Percentiles rank a stretch among this genome's conserved stretches.
These are phyloP conservation scores for Lagerstroemia speciosa DNA, from an alignment of 345 rosid species.

Conservation along the genomic window DNA sequence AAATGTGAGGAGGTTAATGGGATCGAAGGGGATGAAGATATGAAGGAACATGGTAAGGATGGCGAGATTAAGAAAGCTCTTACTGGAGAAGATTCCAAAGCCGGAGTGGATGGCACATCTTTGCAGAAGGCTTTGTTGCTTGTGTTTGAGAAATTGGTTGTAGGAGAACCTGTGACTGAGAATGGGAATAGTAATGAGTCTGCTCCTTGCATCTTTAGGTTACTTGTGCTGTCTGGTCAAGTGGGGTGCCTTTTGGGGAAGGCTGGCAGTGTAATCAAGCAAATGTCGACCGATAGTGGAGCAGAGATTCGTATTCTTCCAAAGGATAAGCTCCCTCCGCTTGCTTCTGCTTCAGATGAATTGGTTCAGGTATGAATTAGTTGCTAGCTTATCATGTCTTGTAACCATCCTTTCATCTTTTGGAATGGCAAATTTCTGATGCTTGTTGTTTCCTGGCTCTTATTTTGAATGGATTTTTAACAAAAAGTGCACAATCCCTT, in stretches of 20 bases:
- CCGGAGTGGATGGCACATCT: constrained; percentile 26
- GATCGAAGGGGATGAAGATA: constrained; percentile 15
- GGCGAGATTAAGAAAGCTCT: constrained; percentile 22
- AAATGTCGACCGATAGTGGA: constrained; percentile 51
- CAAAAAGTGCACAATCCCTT: not conserved
- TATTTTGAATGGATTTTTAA: not conserved
- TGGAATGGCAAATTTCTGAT: not conserved
- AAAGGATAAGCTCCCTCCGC: constrained; percentile 49
- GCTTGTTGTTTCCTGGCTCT: not conserved
- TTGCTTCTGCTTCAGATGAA: constrained; percentile 47
- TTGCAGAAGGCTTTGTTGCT: constrained; percentile 49
- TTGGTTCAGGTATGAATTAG: constrained; percentile 45
- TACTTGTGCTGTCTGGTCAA: constrained; percentile 51
- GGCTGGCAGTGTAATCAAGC: constrained; percentile 58
- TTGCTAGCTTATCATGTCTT: not conserved
- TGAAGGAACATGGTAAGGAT: constrained; percentile 12
- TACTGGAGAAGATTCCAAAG: constrained; percentile 22
- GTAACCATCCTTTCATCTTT: not conserved
- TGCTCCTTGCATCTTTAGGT: constrained; percentile 30
- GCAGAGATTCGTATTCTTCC: constrained; percentile 62
- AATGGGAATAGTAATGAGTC: constrained; percentile 28
- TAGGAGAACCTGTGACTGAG: constrained; percentile 23
- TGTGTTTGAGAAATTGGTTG: constrained; percentile 47
- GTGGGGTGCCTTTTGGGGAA: constrained; percentile 61
- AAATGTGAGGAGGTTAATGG: constrained; percentile 14